Conservation (phyloP, 768 basidiomycete species). For the Gymnopilus dilepis region DNA sequence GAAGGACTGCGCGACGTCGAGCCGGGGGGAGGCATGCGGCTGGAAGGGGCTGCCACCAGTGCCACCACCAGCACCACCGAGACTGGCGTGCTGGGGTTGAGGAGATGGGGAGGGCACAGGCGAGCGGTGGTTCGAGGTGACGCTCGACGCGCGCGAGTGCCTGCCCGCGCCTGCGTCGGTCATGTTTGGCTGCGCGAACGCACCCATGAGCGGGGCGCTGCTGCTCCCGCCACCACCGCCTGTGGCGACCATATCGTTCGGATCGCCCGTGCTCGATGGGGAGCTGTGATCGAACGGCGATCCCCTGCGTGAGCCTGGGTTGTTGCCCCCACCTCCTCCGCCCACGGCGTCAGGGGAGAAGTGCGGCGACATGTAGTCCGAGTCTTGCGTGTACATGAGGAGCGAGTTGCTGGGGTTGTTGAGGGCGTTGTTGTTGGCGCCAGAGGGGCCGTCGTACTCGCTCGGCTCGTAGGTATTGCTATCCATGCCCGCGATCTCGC, state of each 20-base stretch:
- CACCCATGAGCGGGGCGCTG: conserved; percentile 8
- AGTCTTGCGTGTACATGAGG: conserved; percentile 64
- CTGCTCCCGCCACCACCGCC: conserved; percentile 25
- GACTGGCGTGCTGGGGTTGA: conserved; percentile 19
- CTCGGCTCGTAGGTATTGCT: conserved; percentile 70
- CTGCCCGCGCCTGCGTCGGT: conserved; percentile 27
- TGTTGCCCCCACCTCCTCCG: not conserved
- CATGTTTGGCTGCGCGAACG: too few species aligned
- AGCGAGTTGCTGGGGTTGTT: conserved; percentile 29
- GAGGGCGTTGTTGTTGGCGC: conserved; percentile 23
- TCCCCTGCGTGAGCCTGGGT: conserved; percentile 20
- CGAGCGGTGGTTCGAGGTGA: conserved; percentile 57
- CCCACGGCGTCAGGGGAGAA: conserved; percentile 13
- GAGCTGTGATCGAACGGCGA: conserved; percentile 66
- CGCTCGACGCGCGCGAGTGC: conserved; percentile 68
- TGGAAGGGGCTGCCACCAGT: conserved; percentile 1
- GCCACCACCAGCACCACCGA: not conserved
- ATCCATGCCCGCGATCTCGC: conserved; percentile 42
- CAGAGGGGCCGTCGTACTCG: conserved; percentile 68
- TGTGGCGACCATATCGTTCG: conserved; percentile 39
- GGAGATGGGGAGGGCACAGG: conserved; percentile 30
- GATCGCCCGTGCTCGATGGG: conserved; percentile 59
- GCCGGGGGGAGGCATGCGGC: conserved; percentile 33
- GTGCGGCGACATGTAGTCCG: conserved; percentile 38
- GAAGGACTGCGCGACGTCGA: conserved; percentile 51